Evolutionary conservation across 495 filamentous ascomycete genomes (phyloP).

Genomic region (Aspergillus homomorphus): DNA sequence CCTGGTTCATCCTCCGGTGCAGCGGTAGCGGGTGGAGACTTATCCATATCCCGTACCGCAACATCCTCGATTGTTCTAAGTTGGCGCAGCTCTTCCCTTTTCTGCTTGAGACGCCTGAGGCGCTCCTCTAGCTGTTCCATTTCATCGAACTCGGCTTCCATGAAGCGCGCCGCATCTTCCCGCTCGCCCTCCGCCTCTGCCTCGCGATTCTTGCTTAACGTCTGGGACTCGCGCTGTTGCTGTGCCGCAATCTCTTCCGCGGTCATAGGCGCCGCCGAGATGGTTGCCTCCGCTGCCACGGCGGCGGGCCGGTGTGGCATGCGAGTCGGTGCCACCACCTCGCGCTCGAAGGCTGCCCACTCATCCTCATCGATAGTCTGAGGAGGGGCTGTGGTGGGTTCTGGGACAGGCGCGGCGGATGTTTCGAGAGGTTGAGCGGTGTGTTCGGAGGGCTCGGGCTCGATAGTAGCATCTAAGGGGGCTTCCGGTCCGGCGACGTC

Average conservation of each 20-base stretch:
- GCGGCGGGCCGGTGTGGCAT: conserved; percentile 33
- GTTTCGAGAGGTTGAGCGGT: conserved; percentile 15
- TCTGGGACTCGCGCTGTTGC: conserved; percentile 54
- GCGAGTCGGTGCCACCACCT: conserved; percentile 60
- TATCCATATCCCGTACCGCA: conserved; percentile 28
- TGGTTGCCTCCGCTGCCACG: conserved; percentile 46
- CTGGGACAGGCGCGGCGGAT: conserved; percentile 14
- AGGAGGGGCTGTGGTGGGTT: conserved; percentile 13
- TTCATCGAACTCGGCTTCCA: conserved; percentile 89
- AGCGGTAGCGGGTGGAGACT: conserved; percentile 6
- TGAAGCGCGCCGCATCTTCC: conserved; percentile 75
- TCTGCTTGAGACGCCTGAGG: conserved; percentile 72
- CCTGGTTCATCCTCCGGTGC: conserved; percentile 19
- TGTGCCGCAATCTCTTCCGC: conserved; percentile 71
- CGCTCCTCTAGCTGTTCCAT: conserved; percentile 89
- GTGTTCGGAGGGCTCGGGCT: conserved; percentile 15
- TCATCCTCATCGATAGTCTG: conserved; percentile 69
- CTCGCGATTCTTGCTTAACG: conserved; percentile 43
- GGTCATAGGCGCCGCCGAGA: conserved; percentile 65
- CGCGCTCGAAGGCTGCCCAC: conserved; percentile 90
- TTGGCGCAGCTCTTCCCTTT: conserved; percentile 56
- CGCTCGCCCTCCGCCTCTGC: conserved; percentile 74
- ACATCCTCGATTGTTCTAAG: conserved; percentile 38
- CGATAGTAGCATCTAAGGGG: conserved; percentile 18
- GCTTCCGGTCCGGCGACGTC: conserved; percentile 30